Base-by-base conservation (phyloP, 768 basidiomycete genomes). In the Mycena epipterygia region DNA sequence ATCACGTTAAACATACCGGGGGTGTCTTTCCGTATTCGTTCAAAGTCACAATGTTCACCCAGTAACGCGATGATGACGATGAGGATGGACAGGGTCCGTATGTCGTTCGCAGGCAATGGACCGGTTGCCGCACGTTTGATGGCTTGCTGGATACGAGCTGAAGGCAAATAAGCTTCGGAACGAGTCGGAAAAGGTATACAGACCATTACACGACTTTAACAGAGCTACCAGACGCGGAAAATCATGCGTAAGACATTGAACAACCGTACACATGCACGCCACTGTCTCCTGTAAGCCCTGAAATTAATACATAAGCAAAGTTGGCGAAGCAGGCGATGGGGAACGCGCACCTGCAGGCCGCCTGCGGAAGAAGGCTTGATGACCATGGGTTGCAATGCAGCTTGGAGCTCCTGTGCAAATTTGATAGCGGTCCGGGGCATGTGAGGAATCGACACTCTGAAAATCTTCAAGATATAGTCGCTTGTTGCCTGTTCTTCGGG, bases 381-480 rank as follows among this genome's bases (percentile, higher is more conserved):
- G 46, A 99, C 92, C 96, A 99, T 96, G 0, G 95, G 94, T 72
- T 97, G 90, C 14, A 99, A 84, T 9, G 90, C 87, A 7, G 84
- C 79, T 74, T 97, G 96, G 21, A 99, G 85, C 60, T 97, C 95
- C 42, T 91, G 88, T 0, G 94, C 96, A 77, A 99, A 98, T 74
- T 93, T 96, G 16, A 89, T 87, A 0, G 95, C 93, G 0, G 95
- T 95, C 81, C 93, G 94, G 0, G 96, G 95, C 92, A 97, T 93
- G 71, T 91, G 87, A 3, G 95, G 95, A 35, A 98, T 91, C 2
- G 91, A 91, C 21, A 88, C 88, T 33, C 94, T 88, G 83, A 98
- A 98, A 46, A 97, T 94, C 72, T 93, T 93, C 44, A 99, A 86
- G 5, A 99, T 81, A 77, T 94, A 94, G 77, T 98, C 97, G 1